Evolutionary conservation across 805 yeast species (phyloP), one percentile per base, ranked within the genome.

Genomic region (Candida krabiensis): DNA sequence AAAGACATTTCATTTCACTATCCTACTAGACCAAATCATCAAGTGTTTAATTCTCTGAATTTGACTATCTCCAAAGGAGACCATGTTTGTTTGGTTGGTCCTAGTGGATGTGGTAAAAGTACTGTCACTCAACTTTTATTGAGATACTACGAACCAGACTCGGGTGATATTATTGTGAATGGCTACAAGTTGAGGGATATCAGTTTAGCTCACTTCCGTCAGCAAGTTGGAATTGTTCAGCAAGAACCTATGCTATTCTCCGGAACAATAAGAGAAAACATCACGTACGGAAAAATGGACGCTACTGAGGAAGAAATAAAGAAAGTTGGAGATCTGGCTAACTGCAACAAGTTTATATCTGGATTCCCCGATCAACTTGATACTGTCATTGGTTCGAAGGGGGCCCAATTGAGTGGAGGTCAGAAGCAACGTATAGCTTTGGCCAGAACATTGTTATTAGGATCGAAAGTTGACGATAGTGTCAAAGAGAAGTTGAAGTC

Each of bases 81-180:
- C 50, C 91, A 91, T 52, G 80, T 90, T 12, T 90, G 97, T 58
- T 76, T 91, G 42, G 97, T 90, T 13, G 98, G 98, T 2, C 96
- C 96, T n/a, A 83, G 95, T 23, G 98, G 98, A 2, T 86, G 96
- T 44, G 98, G 98, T 18, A 91, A 91, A 60, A 86, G 96, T 13
- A 90, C 97, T 0, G 77, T 91, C 3, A 74, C 90, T 5, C 86
- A 90, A 36, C 65, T 91, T 36, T 64, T 91, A 30, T 63, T 90
- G 50, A 70, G 98, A 42, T 86, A 86, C 56, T 91, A 91, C 61
- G 96, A 89, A 52, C 90, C 95, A 2, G 56, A 58, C 9, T 43
- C 59, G 0, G 98, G 98, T 17, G 51, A 61, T 6, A 78, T 91
- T 23, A 50, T 65, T 4, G 70, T 90, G 15, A 89, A 89, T 44